Conservation (phyloP, 2,329 filamentous ascomycete genomes). For the Trichoderma arundinaceum region DNA sequence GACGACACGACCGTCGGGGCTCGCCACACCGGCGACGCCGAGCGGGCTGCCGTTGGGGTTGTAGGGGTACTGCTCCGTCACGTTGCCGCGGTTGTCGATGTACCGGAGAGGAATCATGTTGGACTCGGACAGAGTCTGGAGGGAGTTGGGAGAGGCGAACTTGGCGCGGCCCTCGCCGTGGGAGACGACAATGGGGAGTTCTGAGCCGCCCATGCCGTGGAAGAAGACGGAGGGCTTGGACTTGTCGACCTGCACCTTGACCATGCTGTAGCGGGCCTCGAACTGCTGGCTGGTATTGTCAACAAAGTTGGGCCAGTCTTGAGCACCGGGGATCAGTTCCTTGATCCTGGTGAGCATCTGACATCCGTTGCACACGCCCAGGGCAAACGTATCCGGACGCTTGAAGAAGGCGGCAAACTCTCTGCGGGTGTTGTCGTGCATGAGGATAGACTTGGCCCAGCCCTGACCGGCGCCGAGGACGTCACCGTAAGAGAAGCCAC, state of each 20-base stretch:
- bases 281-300: slow-evolving; percentile 87
- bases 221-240: slow-evolving; percentile 77
- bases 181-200: slow-evolving; percentile 83
- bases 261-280: slow-evolving; percentile 87
- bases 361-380: slow-evolving; percentile 97
- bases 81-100: slow-evolving; percentile 76
- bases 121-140: slow-evolving; percentile 63
- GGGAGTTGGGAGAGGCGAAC: slow-evolving; percentile 62
- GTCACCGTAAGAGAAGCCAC: slow-evolving; percentile 94
- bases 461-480: slow-evolving; percentile 88
- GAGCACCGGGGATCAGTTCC: slow-evolving; percentile 82
- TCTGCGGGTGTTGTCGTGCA: slow-evolving; percentile 75
- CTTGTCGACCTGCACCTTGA: slow-evolving; percentile 68
- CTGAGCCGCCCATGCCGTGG: slow-evolving; percentile 82
- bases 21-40: slow-evolving; percentile 81
- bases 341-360: slow-evolving; percentile 86
- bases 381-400: slow-evolving; percentile 84
- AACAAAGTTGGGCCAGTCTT: slow-evolving; percentile 84
- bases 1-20: slow-evolving; percentile 77
- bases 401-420: slow-evolving; percentile 88
- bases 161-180: slow-evolving; percentile 88
- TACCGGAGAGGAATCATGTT: slow-evolving; percentile 81
- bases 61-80: slow-evolving; percentile 83
- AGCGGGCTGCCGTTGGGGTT: slow-evolving; percentile 85
- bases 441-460: slow-evolving; percentile 91